Conservation (phyloP, 169 alveolate species). For the Plasmodium knowlesi region DNA sequence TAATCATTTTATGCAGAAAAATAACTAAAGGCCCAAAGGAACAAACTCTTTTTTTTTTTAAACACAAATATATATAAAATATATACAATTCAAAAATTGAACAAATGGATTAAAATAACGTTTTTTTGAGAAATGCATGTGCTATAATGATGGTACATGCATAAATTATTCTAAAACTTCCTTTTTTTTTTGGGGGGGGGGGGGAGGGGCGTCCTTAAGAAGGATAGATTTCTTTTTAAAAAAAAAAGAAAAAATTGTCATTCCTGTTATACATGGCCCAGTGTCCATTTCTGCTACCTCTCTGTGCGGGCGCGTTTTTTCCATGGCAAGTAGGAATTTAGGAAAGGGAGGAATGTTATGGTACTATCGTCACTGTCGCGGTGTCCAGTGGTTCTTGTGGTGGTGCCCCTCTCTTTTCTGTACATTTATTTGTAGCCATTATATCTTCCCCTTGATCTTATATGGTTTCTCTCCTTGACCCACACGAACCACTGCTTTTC, state of each 20-base stretch:
- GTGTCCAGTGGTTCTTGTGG: not conserved
- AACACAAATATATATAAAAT: not conserved
- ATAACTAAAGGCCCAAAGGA: not conserved
- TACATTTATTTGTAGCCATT: not conserved
- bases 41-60: not conserved
- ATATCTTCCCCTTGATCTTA: not conserved
- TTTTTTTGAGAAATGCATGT: not conserved
- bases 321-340: not conserved
- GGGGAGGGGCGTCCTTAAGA: not conserved
- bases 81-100: not conserved
- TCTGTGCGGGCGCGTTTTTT: not conserved
- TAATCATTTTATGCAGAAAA: not conserved
- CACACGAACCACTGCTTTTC: constrained; percentile 42
- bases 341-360: not conserved
- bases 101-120: not conserved
- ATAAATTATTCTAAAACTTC: no score
- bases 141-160: not conserved
- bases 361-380: not conserved
- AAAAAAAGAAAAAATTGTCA: no score
- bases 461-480: constrained; percentile 8
- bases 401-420: not conserved
- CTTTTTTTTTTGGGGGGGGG: no score
- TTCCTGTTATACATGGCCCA: not conserved
- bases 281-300: not conserved
- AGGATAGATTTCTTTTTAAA: not conserved